Percentiles rank a stretch among this genome's conserved stretches.
Conservation (phyloP, 306 rosid species). For the Rubus parviflorus region DNA sequence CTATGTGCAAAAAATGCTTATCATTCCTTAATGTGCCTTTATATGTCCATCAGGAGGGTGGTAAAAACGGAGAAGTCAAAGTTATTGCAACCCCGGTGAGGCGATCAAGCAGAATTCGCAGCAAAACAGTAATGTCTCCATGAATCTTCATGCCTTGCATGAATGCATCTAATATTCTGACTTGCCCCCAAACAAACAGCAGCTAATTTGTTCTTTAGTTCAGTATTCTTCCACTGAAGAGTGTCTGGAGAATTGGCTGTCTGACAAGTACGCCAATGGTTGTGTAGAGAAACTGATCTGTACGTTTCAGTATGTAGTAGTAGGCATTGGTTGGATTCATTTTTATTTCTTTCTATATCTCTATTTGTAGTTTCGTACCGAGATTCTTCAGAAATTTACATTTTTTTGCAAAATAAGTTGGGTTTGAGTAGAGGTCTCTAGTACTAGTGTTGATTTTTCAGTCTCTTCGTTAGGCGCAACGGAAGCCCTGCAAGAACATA, state of each 20-base stretch:
- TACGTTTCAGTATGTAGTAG: not conserved
- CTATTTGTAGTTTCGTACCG: not conserved
- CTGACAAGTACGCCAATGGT: not conserved
- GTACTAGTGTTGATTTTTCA: not conserved
- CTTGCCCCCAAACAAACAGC: not conserved
- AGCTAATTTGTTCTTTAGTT: not conserved
- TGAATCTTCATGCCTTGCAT: slow-evolving; percentile 12
- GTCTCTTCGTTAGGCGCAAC: too few relatives aligned
- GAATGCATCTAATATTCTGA: not conserved
- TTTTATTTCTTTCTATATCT: not conserved
- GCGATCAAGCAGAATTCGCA: slow-evolving; percentile 51
- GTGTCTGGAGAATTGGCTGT: slow-evolving; percentile 1
- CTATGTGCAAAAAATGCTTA: not conserved
- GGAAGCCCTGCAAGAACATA: not conserved
- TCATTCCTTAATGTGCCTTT: not conserved
- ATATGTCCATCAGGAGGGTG: slow-evolving; percentile 24
- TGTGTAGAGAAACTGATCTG: not conserved
- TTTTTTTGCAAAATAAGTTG: not conserved
- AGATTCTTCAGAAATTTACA: not conserved
- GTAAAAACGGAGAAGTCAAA: slow-evolving; percentile 29
- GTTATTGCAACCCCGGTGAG: slow-evolving; percentile 42
- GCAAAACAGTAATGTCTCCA: slow-evolving; percentile 33
- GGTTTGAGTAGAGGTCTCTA: not conserved
- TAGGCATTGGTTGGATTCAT: not conserved
- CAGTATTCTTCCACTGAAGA: slow-evolving; percentile 17